Evolutionary conservation across 495 filamentous ascomycete species (phyloP).

Genomic region (Oleoguttula mirabilis): DNA sequence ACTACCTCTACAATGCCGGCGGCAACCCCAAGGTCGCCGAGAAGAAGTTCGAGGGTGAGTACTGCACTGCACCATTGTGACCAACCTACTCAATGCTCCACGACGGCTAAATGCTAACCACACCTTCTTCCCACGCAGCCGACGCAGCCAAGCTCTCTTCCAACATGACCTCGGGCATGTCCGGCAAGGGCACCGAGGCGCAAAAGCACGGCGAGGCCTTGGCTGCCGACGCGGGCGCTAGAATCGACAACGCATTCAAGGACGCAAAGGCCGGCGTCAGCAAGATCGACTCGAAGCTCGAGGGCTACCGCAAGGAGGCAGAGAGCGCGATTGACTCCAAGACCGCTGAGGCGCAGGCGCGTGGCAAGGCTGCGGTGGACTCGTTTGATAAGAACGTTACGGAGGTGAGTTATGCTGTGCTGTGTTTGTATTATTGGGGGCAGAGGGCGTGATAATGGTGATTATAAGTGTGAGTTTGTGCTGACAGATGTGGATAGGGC

Average conservation of each 20-base stretch:
- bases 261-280: slow-evolving; percentile 31
- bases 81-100: neutral
- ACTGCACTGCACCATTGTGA: neutral
- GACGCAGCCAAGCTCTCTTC: slow-evolving; percentile 52
- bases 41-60: slow-evolving; percentile 68
- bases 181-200: slow-evolving; percentile 37
- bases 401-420: slow-evolving; percentile 1
- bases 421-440: neutral
- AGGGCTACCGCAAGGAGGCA: slow-evolving; percentile 34
- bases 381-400: neutral
- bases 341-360: neutral
- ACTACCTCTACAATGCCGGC: slow-evolving; percentile 85
- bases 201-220: slow-evolving; percentile 42
- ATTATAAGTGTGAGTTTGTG: neutral
- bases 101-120: no score
- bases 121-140: slow-evolving; percentile 40
- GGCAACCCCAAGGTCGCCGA: slow-evolving; percentile 69
- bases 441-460: neutral
- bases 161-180: slow-evolving; percentile 52
- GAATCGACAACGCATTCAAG: slow-evolving; percentile 37
- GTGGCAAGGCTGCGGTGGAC: neutral
- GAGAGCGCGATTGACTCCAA: neutral
- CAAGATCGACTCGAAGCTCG: slow-evolving; percentile 48
- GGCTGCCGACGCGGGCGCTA: slow-evolving; percentile 40
- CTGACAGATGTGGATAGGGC: neutral